Base-by-base conservation (phyloP, 2,329 filamentous ascomycete species). In the Xylaria sp. region DNA sequence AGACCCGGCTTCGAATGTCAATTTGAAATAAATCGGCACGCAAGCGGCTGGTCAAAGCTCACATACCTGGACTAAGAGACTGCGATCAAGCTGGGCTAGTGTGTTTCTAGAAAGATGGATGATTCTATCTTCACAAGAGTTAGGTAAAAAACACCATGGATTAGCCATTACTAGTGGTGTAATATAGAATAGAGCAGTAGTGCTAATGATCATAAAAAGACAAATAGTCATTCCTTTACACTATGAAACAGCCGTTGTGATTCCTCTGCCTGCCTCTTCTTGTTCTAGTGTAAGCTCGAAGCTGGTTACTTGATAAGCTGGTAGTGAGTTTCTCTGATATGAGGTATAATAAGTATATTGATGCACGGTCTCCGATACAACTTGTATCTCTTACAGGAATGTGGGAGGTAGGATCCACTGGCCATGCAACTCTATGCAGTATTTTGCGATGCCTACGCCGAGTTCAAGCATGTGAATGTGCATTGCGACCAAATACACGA, bases 21-120 rank as follows among this genome's bases (percentile, higher is more conserved):
- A 58, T 58, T 58, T 58, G 56, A 58, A 58, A 58, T 58, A 44
- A 46, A 15, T 9, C 37, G 37, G 34, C 34, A 57, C 55, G 32
- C 25, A 52, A 52, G 25, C 25, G 25, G 50, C 25, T 28, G 15
- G 10, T 32, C 50, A 32, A 52, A 32, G n/a, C 48, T 28, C 48
- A 51, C 8, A 28, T 48, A 51, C 20, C 20, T 51, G 13, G 20
- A 13, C 48, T 51, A 46, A 44, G 34, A 37, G 34, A 37, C 34
- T 37, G 34, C 10, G 23, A 25, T 13, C 23, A 50, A 25, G 46
- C 23, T 20, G n/a, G n/a, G 13, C 46, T 13, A 25, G 46, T 50
- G 50, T 15, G 23, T 51, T 51, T 51, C 48, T 51, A 52, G 50
- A 52, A 52, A n/a, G 50, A 37, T 34, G 8, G 15, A 20, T 37